Evolutionary conservation across 2,329 filamentous ascomycete species (phyloP).

Genomic region (Scedosporium minutisporum): DNA sequence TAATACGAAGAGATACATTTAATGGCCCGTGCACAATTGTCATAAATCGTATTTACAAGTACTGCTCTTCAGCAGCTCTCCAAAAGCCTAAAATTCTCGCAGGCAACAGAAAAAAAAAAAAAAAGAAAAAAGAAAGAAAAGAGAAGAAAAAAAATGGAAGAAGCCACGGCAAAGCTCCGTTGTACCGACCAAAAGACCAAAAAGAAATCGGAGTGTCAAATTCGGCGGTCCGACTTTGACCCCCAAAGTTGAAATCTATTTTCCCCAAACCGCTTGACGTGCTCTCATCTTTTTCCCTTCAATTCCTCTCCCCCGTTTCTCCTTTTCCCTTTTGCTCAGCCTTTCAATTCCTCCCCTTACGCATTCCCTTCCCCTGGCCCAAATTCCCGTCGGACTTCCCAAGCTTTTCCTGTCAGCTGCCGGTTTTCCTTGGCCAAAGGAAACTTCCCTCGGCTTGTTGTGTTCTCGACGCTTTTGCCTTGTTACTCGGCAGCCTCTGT

Average conservation of each 20-base stretch:
- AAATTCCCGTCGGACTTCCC: background rate
- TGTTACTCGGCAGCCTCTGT: background rate
- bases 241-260: slow-evolving; percentile 1
- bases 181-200: slow-evolving; percentile 5
- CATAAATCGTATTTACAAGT: background rate
- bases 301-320: slow-evolving; percentile 9
- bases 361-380: background rate
- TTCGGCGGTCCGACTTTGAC: background rate
- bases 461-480: slow-evolving; percentile 1
- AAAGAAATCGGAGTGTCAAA: background rate
- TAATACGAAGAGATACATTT: no score
- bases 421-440: background rate
- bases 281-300: slow-evolving; percentile 5
- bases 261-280: background rate
- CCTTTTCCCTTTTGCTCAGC: slow-evolving; percentile 1
- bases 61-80: no score
- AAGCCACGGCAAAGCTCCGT: slow-evolving; percentile 5
- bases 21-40: background rate
- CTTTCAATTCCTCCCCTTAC: slow-evolving; percentile 1
- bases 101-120: background rate
- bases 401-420: background rate
- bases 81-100: background rate
- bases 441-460: background rate
- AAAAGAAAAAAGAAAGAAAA: background rate
- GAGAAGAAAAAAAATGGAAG: background rate